Base-by-base conservation (phyloP, 129 eudicot genomes). In the Kitagawia praeruptora region DNA sequence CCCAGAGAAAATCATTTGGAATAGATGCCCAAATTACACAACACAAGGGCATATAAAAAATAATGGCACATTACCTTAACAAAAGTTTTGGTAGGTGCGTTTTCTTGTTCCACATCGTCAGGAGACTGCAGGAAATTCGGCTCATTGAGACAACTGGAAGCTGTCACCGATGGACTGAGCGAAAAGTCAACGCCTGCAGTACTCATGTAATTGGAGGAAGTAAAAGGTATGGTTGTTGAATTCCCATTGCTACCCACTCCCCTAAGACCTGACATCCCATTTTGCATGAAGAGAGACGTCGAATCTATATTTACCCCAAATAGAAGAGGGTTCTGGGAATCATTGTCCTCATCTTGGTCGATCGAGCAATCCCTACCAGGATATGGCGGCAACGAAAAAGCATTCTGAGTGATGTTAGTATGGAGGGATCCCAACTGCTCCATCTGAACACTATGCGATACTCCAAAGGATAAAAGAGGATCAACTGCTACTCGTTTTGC, bases 401-500 rank as follows among this genome's bases (percentile, higher is more conserved):
- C 70, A 81, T 83, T 85, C 25, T 87, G 90, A 23, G 91, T 70
- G 39, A 86, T 81, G 76, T 63, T 89, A 4, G 91, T 56, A 74
- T 88, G 89, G 21, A 85, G 70, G 31, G 51, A 83, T 27, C 85
- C 87, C 75, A 88, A 51, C 75, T 89, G 92, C 51, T 88, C 97
- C 23, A 86, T 80, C 82, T 87, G 91, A 81, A 77, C 87, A 70
- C 86, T 85, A 19, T 79, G 88, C 15, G 93, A 80, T 41, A 80
- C 81, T 64, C 87, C 85, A 49, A 90, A 83, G 53, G 87, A 81
- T n/a, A 85, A 82, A 72, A 81, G 91, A 63, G 92, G 86, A 46
- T 92, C 97, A 15, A 92, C 84, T 0, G 96, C 97, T 48, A 89
- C 87, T 75, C 98, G 88, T 83, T 94, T 94, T 31, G 93, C 83